Evolutionary conservation across 192 early-diverging fungal genomes (phyloP).

Genomic region (Umbelopsis ramanniana): DNA sequence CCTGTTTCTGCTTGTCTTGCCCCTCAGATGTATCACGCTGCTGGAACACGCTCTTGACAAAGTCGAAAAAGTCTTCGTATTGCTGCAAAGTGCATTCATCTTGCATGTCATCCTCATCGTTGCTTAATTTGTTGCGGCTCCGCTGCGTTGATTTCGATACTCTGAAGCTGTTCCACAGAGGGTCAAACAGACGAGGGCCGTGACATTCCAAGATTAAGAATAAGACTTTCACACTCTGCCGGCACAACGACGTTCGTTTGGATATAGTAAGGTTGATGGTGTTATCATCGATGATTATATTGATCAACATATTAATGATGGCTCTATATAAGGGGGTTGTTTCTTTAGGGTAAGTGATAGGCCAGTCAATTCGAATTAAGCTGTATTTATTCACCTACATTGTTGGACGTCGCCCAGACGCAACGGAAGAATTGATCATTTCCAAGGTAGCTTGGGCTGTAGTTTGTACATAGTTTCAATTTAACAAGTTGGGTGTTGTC

Average conservation of each 20-base stretch:
- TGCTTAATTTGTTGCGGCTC: not conserved
- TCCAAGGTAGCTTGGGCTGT: constrained; percentile 5
- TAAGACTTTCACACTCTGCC: not conserved
- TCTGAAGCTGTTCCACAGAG: not conserved
- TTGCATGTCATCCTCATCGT: not conserved
- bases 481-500: not conserved
- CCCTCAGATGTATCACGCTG: not conserved
- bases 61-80: not conserved
- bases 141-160: not conserved
- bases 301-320: constrained; percentile 1
- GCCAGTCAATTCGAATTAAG: not conserved
- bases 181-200: not conserved
- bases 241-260: not conserved
- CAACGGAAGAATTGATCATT: not conserved
- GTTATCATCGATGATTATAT: not conserved
- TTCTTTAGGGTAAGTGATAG: not conserved
- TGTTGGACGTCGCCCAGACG: constrained; percentile 7
- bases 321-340: not conserved
- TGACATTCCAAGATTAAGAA: not conserved
- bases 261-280: not conserved
- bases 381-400: not conserved
- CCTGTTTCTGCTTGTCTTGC: not conserved
- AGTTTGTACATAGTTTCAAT: not conserved
- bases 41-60: constrained; percentile 3
- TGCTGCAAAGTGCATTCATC: not conserved